Conservation (phyloP, 2,329 filamentous ascomycete genomes). For the Cryphonectria nitschkei region DNA sequence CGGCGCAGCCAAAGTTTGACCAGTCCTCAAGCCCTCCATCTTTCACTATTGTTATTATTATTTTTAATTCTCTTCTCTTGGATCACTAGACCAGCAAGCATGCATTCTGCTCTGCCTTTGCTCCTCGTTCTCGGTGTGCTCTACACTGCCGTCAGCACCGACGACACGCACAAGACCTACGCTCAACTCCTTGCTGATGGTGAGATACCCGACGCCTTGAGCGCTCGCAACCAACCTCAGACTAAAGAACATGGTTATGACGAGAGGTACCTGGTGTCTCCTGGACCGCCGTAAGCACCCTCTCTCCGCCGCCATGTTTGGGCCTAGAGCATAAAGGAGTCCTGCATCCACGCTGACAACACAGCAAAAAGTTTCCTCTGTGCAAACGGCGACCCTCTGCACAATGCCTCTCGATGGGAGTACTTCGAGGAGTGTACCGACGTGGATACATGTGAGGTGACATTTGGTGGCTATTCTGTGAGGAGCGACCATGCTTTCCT, state of each 20-base stretch:
- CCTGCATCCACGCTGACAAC: neutral
- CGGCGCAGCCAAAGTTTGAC: too few species aligned
- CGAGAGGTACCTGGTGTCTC: neutral
- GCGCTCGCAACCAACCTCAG: neutral
- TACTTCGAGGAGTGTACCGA: conserved; percentile 7
- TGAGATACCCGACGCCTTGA: neutral
- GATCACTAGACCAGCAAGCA: neutral
- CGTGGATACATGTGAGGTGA: conserved; percentile 4
- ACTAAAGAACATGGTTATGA: neutral
- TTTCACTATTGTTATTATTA: neutral
- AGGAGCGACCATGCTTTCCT: neutral
- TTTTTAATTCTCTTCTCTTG: neutral
- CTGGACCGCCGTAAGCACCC: neutral
- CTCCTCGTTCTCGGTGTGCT: neutral
- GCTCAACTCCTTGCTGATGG: neutral
- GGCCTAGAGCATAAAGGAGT: neutral
- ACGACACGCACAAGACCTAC: conserved; percentile 3
- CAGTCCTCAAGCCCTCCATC: neutral
- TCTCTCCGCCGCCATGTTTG: neutral
- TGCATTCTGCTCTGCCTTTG: neutral
- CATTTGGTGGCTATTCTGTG: conserved; percentile 10
- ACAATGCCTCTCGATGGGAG: neutral
- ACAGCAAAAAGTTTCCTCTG: conserved; percentile 2
- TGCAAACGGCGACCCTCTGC: neutral
- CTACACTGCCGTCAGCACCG: neutral